phyloP scores from a whole-genome alignment of 2,329 filamentous ascomycete species.

The Colletotrichum eleusines region DNA sequence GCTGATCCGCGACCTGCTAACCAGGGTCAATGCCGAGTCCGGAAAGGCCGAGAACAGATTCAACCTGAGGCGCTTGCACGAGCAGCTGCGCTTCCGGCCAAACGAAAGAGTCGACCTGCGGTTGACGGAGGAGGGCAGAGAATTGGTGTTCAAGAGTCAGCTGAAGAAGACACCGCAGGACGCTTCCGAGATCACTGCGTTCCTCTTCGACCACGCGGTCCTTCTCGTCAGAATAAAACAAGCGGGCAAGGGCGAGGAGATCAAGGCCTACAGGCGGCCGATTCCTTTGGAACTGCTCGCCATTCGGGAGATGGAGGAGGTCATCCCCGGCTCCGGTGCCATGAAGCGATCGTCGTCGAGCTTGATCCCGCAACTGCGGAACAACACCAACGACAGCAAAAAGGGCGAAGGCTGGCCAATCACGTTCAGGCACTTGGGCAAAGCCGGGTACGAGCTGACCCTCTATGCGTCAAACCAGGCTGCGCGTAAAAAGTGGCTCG shows the following conservation, averaged over 20 bases:
- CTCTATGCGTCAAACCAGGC: slow-evolving; percentile 88
- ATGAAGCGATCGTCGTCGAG: slow-evolving; percentile 91
- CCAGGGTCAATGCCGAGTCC: slow-evolving; percentile 91
- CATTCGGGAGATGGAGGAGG: slow-evolving; percentile 97
- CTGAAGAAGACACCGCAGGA: slow-evolving; percentile 95
- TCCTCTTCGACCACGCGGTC: slow-evolving; percentile 96
- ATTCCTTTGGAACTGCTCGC: slow-evolving; percentile 94
- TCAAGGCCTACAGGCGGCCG: slow-evolving; percentile 93
- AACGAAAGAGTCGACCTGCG: slow-evolving; percentile 95
- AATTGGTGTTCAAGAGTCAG: slow-evolving; percentile 92
- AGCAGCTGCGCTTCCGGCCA: slow-evolving; percentile 89
- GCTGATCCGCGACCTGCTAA: slow-evolving; percentile 88
- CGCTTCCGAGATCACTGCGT: slow-evolving; percentile 83
- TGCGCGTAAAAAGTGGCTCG: slow-evolving; percentile 95
- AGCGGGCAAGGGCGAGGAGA: slow-evolving; percentile 92
- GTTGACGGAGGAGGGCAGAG: slow-evolving; percentile 91
- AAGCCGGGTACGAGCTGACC: slow-evolving; percentile 93
- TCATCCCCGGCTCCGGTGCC: slow-evolving; percentile 83
- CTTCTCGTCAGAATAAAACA: slow-evolving; percentile 91
- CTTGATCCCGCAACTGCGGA: slow-evolving; percentile 71
- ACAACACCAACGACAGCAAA: slow-evolving; percentile 65
- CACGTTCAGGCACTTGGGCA: slow-evolving; percentile 95
- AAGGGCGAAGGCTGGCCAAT: slow-evolving; percentile 87
- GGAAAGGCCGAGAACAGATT: slow-evolving; percentile 98
- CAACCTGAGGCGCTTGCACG: slow-evolving; percentile 91